Percentiles rank a stretch among this genome's conserved stretches.
Conservation (phyloP, 2,329 filamentous ascomycete genomes). For the Aspergillus sp. region DNA sequence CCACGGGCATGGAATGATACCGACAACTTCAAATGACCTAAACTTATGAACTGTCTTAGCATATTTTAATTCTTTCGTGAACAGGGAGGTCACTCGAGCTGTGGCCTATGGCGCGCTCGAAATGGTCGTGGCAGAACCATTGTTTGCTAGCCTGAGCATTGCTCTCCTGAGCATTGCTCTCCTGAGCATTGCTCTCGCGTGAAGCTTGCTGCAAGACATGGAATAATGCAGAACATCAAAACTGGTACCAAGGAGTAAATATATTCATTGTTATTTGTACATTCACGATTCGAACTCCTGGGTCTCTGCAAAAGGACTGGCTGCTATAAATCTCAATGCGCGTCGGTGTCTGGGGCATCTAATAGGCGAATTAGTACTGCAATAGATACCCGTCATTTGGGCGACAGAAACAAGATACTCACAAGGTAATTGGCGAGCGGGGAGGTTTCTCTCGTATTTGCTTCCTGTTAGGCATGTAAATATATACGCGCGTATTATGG, state of each 20-base stretch:
- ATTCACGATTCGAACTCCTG: conserved; percentile 1
- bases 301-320: conserved; percentile 3
- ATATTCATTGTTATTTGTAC: not conserved
- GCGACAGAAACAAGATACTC: conserved; percentile 48
- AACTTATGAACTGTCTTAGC: conserved; percentile 14
- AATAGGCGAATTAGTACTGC: conserved; percentile 11
- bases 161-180: too few relatives aligned
- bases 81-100: too few relatives aligned
- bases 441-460: conserved; percentile 94
- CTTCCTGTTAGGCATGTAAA: conserved; percentile 64
- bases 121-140: too few relatives aligned
- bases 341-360: conserved; percentile 20
- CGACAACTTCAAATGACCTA: conserved; percentile 41
- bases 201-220: not conserved
- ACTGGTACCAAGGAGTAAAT: not conserved
- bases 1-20: conserved; percentile 57
- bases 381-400: not conserved
- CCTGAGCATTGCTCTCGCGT: too few relatives aligned
- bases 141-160: too few relatives aligned
- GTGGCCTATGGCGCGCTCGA: too few relatives aligned
- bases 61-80: too few relatives aligned
- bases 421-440: conserved; percentile 79
- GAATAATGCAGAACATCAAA: too few relatives aligned
- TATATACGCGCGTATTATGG: conserved; percentile 1
- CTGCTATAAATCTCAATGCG: conserved; percentile 1